Percentiles rank a stretch among this genome's conserved stretches.
Conservation (phyloP, 2,329 filamentous ascomycete species). For the Aspergillus nomiae region DNA sequence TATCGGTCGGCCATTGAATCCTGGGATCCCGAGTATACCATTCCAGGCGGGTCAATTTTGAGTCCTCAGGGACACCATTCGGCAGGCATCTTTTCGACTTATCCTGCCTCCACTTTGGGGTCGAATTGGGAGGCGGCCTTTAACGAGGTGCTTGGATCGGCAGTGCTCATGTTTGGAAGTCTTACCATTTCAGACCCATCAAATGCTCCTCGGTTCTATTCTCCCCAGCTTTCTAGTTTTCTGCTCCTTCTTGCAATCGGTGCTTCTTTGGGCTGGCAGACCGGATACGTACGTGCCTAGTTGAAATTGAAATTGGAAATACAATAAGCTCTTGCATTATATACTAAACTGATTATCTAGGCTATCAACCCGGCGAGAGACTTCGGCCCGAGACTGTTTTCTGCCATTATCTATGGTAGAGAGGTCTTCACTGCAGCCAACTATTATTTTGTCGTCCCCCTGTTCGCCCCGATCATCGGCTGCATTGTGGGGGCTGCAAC, state of each 20-base stretch:
- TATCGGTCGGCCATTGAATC: constrained; percentile 33
- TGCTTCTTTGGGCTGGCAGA: constrained; percentile 36
- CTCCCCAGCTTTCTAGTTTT: constrained; percentile 30
- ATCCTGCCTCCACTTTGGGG: constrained; percentile 25
- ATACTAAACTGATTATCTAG: constrained; percentile 13
- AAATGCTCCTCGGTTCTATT: constrained; percentile 27
- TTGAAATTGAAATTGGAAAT: background rate
- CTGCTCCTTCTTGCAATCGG: constrained; percentile 31
- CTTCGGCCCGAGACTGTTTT: constrained; percentile 34
- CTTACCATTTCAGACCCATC: constrained; percentile 29
- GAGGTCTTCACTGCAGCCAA: constrained; percentile 31
- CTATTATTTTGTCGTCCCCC: constrained; percentile 33
- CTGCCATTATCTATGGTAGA: constrained; percentile 30
- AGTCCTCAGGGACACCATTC: constrained; percentile 32
- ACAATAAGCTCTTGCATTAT: background rate
- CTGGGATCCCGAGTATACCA: constrained; percentile 36
- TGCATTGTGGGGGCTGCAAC: constrained; percentile 30
- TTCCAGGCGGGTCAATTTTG: constrained; percentile 31
- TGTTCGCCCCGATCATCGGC: constrained; percentile 30
- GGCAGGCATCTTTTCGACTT: constrained; percentile 32
- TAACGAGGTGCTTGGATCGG: constrained; percentile 28
- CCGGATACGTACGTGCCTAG: constrained; percentile 31
- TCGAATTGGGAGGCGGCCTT: constrained; percentile 37
- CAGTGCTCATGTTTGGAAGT: constrained; percentile 34
- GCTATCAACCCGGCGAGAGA: constrained; percentile 35